phyloP scores from a whole-genome alignment of 2,329 filamentous ascomycete genomes.

The Calonectria hawksworthii region DNA sequence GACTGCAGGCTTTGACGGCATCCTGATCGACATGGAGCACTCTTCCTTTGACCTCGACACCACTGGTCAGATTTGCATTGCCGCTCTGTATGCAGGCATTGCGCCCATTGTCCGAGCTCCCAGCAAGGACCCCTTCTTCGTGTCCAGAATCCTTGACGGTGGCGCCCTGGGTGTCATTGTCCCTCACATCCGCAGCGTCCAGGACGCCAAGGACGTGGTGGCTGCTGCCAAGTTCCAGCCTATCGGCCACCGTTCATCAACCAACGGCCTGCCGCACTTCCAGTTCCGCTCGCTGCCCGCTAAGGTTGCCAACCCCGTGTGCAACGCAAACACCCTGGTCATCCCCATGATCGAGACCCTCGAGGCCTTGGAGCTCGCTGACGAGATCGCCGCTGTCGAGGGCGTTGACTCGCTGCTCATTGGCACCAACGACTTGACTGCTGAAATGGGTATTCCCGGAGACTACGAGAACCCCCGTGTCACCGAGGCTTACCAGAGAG shows the following conservation, averaged over 20 bases:
- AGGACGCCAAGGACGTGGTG: constrained; percentile 45
- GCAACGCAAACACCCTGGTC: constrained; percentile 41
- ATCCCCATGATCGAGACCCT: constrained; percentile 48
- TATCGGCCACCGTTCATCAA: constrained; percentile 40
- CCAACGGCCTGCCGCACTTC: constrained; percentile 38
- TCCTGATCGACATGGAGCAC: constrained; percentile 57
- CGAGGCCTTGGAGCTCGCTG: constrained; percentile 44
- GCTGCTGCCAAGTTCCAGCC: constrained; percentile 46
- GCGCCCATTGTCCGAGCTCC: constrained; percentile 44
- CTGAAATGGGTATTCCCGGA: constrained; percentile 55
- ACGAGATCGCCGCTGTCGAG: constrained; percentile 50
- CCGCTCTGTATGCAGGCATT: constrained; percentile 47
- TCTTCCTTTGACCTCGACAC: constrained; percentile 51
- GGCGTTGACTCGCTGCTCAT: constrained; percentile 60
- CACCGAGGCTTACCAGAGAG: constrained; percentile 47
- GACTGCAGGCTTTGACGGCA: constrained; percentile 50
- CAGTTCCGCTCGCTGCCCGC: constrained; percentile 40
- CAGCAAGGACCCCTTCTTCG: constrained; percentile 44
- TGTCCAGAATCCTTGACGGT: constrained; percentile 44
- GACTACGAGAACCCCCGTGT: constrained; percentile 41
- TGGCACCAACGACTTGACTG: constrained; percentile 59
- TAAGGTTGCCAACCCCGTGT: constrained; percentile 38
- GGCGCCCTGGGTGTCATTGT: constrained; percentile 45
- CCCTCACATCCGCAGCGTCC: constrained; percentile 41
- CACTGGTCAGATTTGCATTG: constrained; percentile 49